Conservation (phyloP, 2,329 filamentous ascomycete genomes). For the Botryotinia convoluta region DNA sequence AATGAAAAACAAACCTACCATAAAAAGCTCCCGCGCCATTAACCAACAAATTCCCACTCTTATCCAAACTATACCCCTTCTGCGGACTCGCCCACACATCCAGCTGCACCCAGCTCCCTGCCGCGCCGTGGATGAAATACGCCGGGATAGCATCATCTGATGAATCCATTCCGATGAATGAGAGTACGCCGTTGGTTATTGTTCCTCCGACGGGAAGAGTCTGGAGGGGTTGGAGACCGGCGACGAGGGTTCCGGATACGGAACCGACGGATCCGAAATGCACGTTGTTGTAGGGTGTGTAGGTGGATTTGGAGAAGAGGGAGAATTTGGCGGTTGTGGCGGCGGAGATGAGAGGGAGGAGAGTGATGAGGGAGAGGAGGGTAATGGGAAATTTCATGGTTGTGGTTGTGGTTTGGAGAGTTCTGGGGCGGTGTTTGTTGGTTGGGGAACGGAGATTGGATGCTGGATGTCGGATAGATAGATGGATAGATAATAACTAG, state of each 20-base stretch:
- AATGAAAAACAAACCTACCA: not conserved
- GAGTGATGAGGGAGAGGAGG: not conserved
- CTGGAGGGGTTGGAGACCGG: not conserved
- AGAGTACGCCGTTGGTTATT: not conserved
- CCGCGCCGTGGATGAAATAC: not conserved
- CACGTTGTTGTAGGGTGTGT: not conserved
- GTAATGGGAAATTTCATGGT: not conserved
- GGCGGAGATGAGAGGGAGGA: not conserved
- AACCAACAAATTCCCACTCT: not conserved
- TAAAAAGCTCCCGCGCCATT: not conserved
- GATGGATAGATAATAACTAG: not conserved
- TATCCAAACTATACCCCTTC: not conserved
- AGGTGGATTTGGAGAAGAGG: constrained; percentile 4
- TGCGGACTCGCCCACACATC: constrained; percentile 7
- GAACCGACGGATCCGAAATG: not conserved
- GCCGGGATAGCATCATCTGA: not conserved
- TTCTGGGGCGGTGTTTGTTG: not conserved
- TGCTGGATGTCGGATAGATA: not conserved
- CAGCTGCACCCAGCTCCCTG: not conserved
- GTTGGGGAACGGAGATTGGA: not conserved
- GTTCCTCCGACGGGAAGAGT: not conserved
- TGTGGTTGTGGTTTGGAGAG: not conserved
- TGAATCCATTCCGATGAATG: not conserved
- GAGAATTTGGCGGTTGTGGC: not conserved
- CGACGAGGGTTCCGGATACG: not conserved